Base-by-base conservation (phyloP, 345 rosid species). In the Nasturtium officinale region DNA sequence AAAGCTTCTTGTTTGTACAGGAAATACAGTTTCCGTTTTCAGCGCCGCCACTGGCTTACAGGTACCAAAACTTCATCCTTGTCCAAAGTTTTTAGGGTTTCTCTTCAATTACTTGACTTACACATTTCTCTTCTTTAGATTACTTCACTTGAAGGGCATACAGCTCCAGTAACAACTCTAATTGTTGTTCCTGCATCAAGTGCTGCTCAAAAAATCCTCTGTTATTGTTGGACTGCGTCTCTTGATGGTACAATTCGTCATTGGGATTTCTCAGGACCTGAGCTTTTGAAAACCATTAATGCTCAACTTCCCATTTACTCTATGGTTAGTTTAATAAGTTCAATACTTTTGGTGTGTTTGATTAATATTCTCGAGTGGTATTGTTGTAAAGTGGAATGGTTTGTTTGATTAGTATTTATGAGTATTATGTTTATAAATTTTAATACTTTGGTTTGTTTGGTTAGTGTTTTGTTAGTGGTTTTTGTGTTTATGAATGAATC, bases 201-300 rank as follows among this genome's bases (percentile, higher is more conserved):
- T 68, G 80, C 89, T 16, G 91, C 87, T 4, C 80, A 79, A 21
- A 86, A 83, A 37, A 61, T 86, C 58, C 72, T 95, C 60, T 84
- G 84, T 40, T 87, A 82, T 69, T 95, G 98, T 66, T 95, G 99
- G 99, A 95, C 99, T 17, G 87, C 96, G 2, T 90, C 99, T 18
- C 87, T 90, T 5, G 99, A 95, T 80, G 97, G 99, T 25, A 90
- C 91, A 3, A 85, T 95, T 71, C 85, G 91, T 7, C 82, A 88
- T 78, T 95, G 99, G 98, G 98, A 95, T 77, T 90, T 95, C 69
- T 80, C 91, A 0, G 83, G 78, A 33, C 87, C 98, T 11, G 94
- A 86, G 83, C 80, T 87, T 74, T 78, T 95, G 69, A 91, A 85
- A 78, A 90, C 87, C 5, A 57, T 95, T 16, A 82, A 90, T 65